These are phyloP conservation scores for Ophiostoma sp. DNA, from an alignment of 2,329 filamentous ascomycete species.

Conservation along the genomic window DNA sequence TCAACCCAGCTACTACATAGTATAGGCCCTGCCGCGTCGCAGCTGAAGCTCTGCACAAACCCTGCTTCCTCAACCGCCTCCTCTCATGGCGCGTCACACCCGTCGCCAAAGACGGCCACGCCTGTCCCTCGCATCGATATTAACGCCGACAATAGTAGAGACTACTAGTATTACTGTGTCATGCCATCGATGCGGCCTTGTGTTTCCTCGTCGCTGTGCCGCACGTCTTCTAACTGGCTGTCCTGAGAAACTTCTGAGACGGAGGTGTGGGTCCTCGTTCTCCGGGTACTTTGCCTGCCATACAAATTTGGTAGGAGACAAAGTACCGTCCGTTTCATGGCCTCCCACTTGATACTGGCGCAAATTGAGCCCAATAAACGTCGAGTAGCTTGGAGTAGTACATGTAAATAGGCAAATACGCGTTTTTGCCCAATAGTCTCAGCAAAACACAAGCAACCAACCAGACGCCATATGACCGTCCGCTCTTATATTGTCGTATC, in stretches of 20 bases:
- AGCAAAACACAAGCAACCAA: too few species aligned
- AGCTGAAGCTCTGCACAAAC: not conserved
- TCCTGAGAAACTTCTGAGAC: not conserved
- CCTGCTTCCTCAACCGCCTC: not conserved
- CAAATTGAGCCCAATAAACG: not conserved
- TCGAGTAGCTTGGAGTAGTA: not conserved
- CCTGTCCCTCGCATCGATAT: not conserved
- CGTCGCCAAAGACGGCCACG: not conserved
- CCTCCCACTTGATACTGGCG: not conserved
- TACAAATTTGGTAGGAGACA: too few species aligned
- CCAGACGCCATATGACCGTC: too few species aligned
- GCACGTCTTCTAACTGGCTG: constrained; percentile 4
- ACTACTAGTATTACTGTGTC: not conserved
- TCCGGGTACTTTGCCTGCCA: not conserved
- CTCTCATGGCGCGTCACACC: not conserved
- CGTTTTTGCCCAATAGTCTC: not conserved
- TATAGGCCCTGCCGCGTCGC: not conserved
- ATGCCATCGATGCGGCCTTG: not conserved
- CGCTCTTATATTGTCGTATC: not conserved
- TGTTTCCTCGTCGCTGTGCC: constrained; percentile 9
- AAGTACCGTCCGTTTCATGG: constrained; percentile 5
- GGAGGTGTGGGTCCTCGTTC: not conserved
- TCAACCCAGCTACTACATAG: not conserved
- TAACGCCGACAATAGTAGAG: not conserved
- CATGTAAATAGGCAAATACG: not conserved